Base-by-base conservation (phyloP, 2,329 filamentous ascomycete genomes). In the Pseudogymnoascus verrucosus region DNA sequence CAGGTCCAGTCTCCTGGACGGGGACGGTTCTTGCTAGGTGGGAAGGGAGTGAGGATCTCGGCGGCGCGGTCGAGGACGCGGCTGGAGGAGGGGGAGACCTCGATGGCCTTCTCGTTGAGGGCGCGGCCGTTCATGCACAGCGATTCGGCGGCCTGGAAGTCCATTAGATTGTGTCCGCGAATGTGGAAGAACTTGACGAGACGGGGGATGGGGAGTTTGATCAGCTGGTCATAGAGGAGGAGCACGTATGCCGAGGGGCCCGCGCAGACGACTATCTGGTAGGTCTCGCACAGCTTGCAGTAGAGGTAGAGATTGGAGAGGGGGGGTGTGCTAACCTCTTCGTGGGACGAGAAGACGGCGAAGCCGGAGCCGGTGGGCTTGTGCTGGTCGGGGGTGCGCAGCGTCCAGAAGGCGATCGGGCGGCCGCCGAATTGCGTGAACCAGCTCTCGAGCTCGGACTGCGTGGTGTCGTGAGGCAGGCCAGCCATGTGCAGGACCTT, bases 361-460 rank as follows among this genome's bases (percentile, higher is more conserved):
- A 99, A 99, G 62, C 95, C 95, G 63, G 93, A 96, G 47, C 95
- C 95, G 8, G 95, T 99, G n/a, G 95, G 95, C 82, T 99, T 99
- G 79, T 98, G 95, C 79, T 98, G 95, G 77, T 99, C 95, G 2
- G 95, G 95, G 12, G 95, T 99, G 67, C 93, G 90, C 61, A 99
- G 84, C 16, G 95, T 99, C 95, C 95, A 99, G 79, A 99, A 99
- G 19, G 95, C 95, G 78, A 99, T 99, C 31, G 95, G 95, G 47
- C 95, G 90, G 60, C 95, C 95, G 68, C 95, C 95, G 74, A 96
- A 99, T 77, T 99, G 95, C 31, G 95, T 99, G 75, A 98, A 99
- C 95, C 95, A 99, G 78, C 93, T 97, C 80, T 99, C 95, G 23
- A 99, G 84, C 79, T 99, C 95, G 3, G 93, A 98, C 78, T 99